Evolutionary conservation across 2,329 filamentous ascomycete genomes (phyloP).

Genomic region (Colletotrichum spaethianum): DNA sequence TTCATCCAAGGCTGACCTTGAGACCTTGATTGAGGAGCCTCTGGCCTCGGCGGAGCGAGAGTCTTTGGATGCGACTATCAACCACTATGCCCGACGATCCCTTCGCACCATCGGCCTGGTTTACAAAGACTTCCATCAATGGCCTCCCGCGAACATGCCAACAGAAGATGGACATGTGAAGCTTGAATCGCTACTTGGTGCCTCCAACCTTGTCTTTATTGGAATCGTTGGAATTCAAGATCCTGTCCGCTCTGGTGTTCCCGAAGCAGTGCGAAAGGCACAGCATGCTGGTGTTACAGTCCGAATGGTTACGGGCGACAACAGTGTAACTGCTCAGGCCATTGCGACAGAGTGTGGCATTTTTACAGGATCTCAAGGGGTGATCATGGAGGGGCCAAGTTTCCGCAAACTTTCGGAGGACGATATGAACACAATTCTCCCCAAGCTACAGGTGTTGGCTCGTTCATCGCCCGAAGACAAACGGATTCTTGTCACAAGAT

Average conservation of each 20-base stretch:
- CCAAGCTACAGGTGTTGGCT: conserved; percentile 76
- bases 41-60: conserved; percentile 9
- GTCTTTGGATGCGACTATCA: conserved; percentile 49
- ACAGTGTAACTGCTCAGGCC: conserved; percentile 59
- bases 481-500: conserved; percentile 72
- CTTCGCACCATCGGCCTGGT: conserved; percentile 57
- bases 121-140: conserved; percentile 49
- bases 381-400: conserved; percentile 68
- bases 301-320: conserved; percentile 72
- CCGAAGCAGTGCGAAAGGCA: conserved; percentile 73
- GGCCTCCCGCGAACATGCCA: conserved; percentile 67
- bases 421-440: conserved; percentile 65
- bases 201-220: conserved; percentile 54
- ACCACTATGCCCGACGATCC: conserved; percentile 54
- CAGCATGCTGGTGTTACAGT: conserved; percentile 76
- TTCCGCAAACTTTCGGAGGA: conserved; percentile 70
- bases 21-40: conserved; percentile 31
- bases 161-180: conserved; percentile 70
- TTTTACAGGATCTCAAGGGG: conserved; percentile 56
- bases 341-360: conserved; percentile 59
- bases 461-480: conserved; percentile 80
- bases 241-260: conserved; percentile 74
- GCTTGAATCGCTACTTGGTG: conserved; percentile 17
- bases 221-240: conserved; percentile 75
- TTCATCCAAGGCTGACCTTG: conserved; percentile 47